Evolutionary conservation across 2,329 filamentous ascomycete genomes (phyloP).

Genomic region (Calonectria pauciramosa): DNA sequence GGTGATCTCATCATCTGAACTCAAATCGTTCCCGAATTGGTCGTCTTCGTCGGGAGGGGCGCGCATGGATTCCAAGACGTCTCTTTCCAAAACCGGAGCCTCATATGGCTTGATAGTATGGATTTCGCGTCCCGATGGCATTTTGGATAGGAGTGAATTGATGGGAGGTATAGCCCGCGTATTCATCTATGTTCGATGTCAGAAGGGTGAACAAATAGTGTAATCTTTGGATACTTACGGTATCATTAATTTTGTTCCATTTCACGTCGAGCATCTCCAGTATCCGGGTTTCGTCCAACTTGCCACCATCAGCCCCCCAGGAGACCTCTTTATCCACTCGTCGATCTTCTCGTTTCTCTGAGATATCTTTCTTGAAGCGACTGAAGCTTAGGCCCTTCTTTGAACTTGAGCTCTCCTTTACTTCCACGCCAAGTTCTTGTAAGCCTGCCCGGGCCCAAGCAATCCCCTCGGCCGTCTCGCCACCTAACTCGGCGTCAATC

Average conservation of each 20-base stretch:
- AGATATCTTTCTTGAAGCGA: constrained; percentile 80
- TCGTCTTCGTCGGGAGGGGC: constrained; percentile 52
- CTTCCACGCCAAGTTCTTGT: constrained; percentile 78
- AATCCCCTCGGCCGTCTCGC: constrained; percentile 86
- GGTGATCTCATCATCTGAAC: constrained; percentile 55
- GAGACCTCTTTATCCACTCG: constrained; percentile 79
- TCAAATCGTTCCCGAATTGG: constrained; percentile 49
- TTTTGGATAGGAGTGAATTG: constrained; percentile 78
- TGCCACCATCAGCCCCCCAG: constrained; percentile 89
- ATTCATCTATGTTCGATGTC: constrained; percentile 72
- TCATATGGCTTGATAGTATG: constrained; percentile 78
- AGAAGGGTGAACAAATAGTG: background rate
- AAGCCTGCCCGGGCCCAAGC: constrained; percentile 87
- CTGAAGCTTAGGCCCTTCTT: constrained; percentile 71
- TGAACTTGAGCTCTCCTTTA: constrained; percentile 52
- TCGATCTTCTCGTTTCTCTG: constrained; percentile 83
- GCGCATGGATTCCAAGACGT: constrained; percentile 74
- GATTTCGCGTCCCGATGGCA: constrained; percentile 92
- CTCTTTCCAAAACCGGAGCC: constrained; percentile 74
- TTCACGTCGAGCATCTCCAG: constrained; percentile 89
- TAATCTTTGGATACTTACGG: constrained; percentile 65
- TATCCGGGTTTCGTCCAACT: constrained; percentile 85
- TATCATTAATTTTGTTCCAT: constrained; percentile 95
- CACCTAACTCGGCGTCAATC: constrained; percentile 87
- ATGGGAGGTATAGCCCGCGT: constrained; percentile 82